A percentile compares a stretch with the other conserved stretches of the same genome.
Conservation (phyloP, 306 rosid genomes). For the Styphnolobium japonicum region DNA sequence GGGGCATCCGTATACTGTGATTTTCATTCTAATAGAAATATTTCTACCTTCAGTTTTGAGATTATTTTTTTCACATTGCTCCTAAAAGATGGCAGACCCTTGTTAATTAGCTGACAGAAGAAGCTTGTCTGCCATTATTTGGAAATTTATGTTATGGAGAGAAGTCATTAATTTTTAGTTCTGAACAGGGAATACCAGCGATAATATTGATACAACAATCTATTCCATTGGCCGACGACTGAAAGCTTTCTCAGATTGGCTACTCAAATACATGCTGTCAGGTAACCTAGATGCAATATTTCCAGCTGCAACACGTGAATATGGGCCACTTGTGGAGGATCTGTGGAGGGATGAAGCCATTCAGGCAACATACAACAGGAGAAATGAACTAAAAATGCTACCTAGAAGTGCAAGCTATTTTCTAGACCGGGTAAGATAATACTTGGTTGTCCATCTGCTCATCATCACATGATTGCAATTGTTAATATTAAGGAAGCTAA, state of each 20-base stretch:
- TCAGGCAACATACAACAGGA: slow-evolving; percentile 70
- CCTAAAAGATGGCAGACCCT: background rate
- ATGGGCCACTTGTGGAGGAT: slow-evolving; percentile 63
- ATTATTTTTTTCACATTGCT: background rate
- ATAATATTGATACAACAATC: slow-evolving; percentile 34
- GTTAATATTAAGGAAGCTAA: background rate
- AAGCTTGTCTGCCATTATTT: background rate
- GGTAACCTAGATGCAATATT: slow-evolving; percentile 66
- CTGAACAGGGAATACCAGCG: slow-evolving; percentile 37
- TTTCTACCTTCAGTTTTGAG: background rate
- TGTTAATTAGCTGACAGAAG: background rate
- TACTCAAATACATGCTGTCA: slow-evolving; percentile 52
- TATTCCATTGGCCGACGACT: slow-evolving; percentile 56
- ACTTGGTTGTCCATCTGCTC: background rate
- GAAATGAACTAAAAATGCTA: slow-evolving; percentile 69
- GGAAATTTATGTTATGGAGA: background rate
- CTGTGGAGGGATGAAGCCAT: slow-evolving; percentile 80
- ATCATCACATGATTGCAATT: background rate
- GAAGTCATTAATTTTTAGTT: slow-evolving; percentile 22
- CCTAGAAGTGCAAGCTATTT: slow-evolving; percentile 76
- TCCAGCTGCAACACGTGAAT: slow-evolving; percentile 55
- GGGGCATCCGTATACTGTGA: background rate
- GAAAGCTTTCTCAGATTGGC: slow-evolving; percentile 77
- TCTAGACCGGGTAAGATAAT: slow-evolving; percentile 62
- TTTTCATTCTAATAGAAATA: background rate